Evolutionary conservation across 2,329 filamentous ascomycete genomes (phyloP).

Genomic region (Colletotrichum australisinense): DNA sequence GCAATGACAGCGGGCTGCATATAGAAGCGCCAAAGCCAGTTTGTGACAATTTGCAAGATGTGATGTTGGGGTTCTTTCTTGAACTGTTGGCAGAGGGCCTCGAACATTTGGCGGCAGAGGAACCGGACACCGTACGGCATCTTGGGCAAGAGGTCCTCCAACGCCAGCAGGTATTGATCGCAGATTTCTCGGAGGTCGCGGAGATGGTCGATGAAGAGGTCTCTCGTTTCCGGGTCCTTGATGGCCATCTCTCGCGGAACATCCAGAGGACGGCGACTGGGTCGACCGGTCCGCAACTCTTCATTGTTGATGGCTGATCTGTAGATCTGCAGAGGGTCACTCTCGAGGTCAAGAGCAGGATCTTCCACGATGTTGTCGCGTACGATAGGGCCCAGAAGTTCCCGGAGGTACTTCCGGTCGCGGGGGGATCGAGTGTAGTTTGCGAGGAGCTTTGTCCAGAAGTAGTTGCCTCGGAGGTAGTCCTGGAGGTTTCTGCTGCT

Average conservation of each 20-base stretch:
- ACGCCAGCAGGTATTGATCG: conserved; percentile 84
- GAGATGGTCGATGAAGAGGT: conserved; percentile 93
- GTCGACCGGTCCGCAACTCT: conserved; percentile 89
- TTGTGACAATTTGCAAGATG: conserved; percentile 84
- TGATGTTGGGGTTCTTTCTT: conserved; percentile 81
- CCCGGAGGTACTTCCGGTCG: conserved; percentile 91
- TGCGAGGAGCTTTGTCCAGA: conserved; percentile 88
- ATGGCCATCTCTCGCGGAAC: conserved; percentile 95
- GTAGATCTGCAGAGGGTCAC: conserved; percentile 97
- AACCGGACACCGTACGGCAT: conserved; percentile 96
- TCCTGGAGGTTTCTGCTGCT: conserved; percentile 80
- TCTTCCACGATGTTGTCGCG: conserved; percentile 95
- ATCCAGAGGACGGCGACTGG: conserved; percentile 84
- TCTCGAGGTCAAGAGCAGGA: conserved; percentile 90
- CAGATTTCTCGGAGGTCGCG: conserved; percentile 94
- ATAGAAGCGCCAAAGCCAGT: conserved; percentile 96
- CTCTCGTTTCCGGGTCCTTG: conserved; percentile 90
- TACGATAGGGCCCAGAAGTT: conserved; percentile 85
- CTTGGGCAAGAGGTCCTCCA: conserved; percentile 85
- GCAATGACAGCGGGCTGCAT: conserved; percentile 89
- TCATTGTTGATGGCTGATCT: conserved; percentile 96
- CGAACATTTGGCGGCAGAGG: conserved; percentile 86
- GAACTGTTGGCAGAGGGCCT: conserved; percentile 81
- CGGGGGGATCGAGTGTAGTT: conserved; percentile 92
- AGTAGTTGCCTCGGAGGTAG: conserved; percentile 89